These are phyloP conservation scores for Aurantiochytrium sp. DNA, from an alignment of 108 stramenopile species.

Conservation along the genomic window DNA sequence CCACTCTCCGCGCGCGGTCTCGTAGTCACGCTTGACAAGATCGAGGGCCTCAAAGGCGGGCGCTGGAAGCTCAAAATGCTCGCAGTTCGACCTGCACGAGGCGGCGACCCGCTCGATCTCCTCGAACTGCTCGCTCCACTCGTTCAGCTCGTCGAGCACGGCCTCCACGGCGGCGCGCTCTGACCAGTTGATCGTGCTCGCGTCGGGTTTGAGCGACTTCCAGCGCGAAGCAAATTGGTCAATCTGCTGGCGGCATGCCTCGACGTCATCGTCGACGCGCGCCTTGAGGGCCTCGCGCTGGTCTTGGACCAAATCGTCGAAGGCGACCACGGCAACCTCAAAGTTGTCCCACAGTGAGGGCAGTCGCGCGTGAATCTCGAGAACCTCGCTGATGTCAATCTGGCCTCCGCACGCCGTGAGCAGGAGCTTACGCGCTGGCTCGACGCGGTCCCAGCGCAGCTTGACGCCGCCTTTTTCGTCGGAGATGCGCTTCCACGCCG, in stretches of 20 bases:
- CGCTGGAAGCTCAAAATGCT: conserved; percentile 50
- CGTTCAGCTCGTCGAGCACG: conserved; percentile 49
- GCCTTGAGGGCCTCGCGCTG: conserved; percentile 58
- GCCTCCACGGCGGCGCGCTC: conserved; percentile 20
- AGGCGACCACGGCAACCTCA: conserved; percentile 56
- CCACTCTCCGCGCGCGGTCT: conserved; percentile 42
- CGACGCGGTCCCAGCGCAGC: conserved; percentile 31
- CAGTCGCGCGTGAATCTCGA: conserved; percentile 37
- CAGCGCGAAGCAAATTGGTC: conserved; percentile 57
- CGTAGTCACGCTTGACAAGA: conserved; percentile 45
- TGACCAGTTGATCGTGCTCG: conserved; percentile 40
- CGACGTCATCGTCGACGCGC: conserved; percentile 49
- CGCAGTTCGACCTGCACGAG: conserved; percentile 40
- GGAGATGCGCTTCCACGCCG: conserved; percentile 51
- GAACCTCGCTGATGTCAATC: conserved; percentile 35
- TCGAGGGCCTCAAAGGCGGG: conserved; percentile 52
- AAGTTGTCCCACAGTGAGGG: conserved; percentile 59
- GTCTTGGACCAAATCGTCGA: conserved; percentile 60
- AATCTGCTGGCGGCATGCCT: conserved; percentile 27
- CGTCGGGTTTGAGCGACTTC: conserved; percentile 51
- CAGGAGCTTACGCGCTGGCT: conserved; percentile 35
- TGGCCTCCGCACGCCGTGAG: conserved; percentile 42
- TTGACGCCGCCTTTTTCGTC: conserved; percentile 1
- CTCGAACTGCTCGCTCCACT: conserved; percentile 51
- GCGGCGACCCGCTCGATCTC: conserved; percentile 42